phyloP scores from a whole-genome alignment of 176 grass and related monocot genomes.

The Stipa capillata region DNA sequence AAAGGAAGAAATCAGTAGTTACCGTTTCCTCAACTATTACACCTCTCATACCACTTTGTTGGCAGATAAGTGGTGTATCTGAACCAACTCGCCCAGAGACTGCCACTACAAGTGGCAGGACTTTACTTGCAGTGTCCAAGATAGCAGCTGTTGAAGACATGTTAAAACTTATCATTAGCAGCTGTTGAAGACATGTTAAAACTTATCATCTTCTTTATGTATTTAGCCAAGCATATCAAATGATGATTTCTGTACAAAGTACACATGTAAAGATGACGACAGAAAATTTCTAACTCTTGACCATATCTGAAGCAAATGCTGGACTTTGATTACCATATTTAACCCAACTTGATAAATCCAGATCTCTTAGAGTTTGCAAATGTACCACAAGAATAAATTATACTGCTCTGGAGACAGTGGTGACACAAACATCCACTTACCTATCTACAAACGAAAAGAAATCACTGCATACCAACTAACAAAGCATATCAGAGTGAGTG shows the following conservation, averaged over 20 bases:
- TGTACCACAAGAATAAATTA: background rate
- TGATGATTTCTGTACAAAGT: background rate
- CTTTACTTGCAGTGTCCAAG: conserved; percentile 75
- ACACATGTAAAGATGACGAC: conserved; percentile 5
- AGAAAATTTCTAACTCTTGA: background rate
- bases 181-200: background rate
- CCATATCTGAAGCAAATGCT: background rate
- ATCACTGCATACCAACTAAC: background rate
- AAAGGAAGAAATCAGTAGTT: conserved; percentile 10
- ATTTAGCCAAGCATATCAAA: background rate
- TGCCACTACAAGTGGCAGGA: conserved; percentile 75
- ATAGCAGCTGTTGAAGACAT: conserved; percentile 47
- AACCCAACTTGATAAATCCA: background rate
- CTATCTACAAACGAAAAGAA: background rate
- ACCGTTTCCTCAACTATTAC: conserved; percentile 90
- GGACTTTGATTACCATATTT: background rate
- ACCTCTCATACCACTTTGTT: conserved; percentile 89
- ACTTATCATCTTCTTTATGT: background rate
- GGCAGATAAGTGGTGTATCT: conserved; percentile 77
- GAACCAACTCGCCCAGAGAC: conserved; percentile 83
- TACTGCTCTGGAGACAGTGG: background rate
- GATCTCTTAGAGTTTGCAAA: background rate
- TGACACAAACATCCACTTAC: background rate
- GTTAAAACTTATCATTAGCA: conserved; percentile 1
- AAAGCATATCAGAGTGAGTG: background rate